phyloP scores from a whole-genome alignment of 306 rosid genomes.

The Sphenostylis stenocarpa region DNA sequence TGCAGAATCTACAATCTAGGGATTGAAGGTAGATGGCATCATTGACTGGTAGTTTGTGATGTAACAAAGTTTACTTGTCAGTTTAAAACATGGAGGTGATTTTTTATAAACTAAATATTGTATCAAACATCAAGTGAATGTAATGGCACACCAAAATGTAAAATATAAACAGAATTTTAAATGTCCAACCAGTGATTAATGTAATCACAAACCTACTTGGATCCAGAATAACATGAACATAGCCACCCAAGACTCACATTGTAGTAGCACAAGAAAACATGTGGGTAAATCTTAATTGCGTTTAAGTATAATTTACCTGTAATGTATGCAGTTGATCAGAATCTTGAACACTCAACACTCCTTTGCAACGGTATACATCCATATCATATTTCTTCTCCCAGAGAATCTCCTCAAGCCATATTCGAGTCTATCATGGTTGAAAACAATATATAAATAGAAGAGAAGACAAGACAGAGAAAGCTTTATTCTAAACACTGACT shows the following conservation, averaged over 20 bases:
- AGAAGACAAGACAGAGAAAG: slow-evolving; percentile 1
- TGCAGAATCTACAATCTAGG: slow-evolving; percentile 16
- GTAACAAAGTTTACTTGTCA: slow-evolving; percentile 11
- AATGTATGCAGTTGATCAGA: slow-evolving; percentile 79
- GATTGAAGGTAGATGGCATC: not conserved
- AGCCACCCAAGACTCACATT: not conserved
- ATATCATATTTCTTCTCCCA: slow-evolving; percentile 94
- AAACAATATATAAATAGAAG: slow-evolving; percentile 8
- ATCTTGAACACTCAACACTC: slow-evolving; percentile 62
- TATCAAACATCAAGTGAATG: not conserved
- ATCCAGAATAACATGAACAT: not conserved
- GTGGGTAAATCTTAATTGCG: not conserved
- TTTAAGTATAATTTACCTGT: slow-evolving; percentile 61
- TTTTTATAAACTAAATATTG: not conserved
- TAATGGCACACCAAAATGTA: not conserved
- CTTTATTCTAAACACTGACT: slow-evolving; percentile 11
- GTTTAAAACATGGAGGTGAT: not conserved
- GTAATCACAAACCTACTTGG: not conserved
- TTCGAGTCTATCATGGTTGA: slow-evolving; percentile 54
- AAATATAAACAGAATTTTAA: not conserved
- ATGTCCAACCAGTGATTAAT: slow-evolving; percentile 1
- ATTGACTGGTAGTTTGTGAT: not conserved
- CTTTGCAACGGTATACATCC: slow-evolving; percentile 95
- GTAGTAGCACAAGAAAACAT: not conserved
- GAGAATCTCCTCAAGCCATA: slow-evolving; percentile 94